Percentiles rank a stretch among this genome's conserved stretches.
phyloP scores from a whole-genome alignment of 2,329 filamentous ascomycete species.

The Calonectria pseudoturangicola region DNA sequence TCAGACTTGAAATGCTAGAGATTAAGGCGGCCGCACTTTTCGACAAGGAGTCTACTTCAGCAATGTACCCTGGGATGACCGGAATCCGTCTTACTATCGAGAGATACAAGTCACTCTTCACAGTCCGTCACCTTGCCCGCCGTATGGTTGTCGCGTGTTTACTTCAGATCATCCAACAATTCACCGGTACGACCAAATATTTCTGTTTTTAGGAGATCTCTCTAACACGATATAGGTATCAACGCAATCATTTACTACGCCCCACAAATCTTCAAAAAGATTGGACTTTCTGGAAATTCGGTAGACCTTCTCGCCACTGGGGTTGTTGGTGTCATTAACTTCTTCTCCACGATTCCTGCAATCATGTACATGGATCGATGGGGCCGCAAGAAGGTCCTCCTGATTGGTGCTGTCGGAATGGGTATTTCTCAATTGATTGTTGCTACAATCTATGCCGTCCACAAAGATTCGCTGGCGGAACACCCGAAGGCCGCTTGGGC shows the following conservation, averaged over 20 bases:
- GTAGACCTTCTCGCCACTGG: conserved; percentile 47
- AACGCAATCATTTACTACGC: conserved; percentile 72
- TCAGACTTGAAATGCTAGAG: conserved; percentile 38
- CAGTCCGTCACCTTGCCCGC: conserved; percentile 28
- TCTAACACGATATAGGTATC: conserved; percentile 39
- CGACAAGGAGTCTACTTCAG: conserved; percentile 37
- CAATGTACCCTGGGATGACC: conserved; percentile 33
- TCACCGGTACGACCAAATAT: conserved; percentile 9
- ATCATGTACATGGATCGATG: conserved; percentile 43
- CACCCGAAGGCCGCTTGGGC: conserved; percentile 43
- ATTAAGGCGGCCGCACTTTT: conserved; percentile 41
- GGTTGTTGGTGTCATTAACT: conserved; percentile 47
- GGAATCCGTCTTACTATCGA: conserved; percentile 17
- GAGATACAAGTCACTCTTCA: conserved; percentile 40
- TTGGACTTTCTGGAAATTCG: conserved; percentile 64
- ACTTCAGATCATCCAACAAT: conserved; percentile 35
- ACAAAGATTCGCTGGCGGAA: conserved; percentile 34
- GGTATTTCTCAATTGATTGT: conserved; percentile 39
- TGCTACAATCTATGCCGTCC: conserved; percentile 38
- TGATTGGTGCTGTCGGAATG: conserved; percentile 42
- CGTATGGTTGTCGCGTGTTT: conserved; percentile 33
- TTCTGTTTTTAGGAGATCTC: fast-evolving
- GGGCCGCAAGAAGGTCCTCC: conserved; percentile 39
- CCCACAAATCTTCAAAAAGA: conserved; percentile 72
- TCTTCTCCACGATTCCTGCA: conserved; percentile 44